These are phyloP conservation scores for Geranomyces variabilis DNA, from an alignment of 192 early-diverging fungal genomes.

Conservation along the genomic window DNA sequence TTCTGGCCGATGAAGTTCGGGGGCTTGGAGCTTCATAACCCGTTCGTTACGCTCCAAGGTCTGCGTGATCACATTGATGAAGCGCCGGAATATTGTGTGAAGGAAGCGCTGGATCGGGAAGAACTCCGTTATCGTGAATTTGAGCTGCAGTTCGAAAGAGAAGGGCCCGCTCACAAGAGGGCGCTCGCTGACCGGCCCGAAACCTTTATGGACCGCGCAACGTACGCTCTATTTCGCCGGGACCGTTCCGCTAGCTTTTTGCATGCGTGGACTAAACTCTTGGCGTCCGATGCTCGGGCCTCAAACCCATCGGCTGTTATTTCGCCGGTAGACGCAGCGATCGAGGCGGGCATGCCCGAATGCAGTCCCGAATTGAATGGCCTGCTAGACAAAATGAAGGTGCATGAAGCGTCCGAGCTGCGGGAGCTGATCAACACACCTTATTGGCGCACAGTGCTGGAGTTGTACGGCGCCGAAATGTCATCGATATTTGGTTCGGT, in stretches of 20 bases:
- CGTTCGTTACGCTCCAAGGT: neutral
- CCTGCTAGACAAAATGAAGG: too few relatives aligned
- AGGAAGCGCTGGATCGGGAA: neutral
- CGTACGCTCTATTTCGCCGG: neutral
- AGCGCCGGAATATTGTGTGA: neutral
- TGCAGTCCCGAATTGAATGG: too few relatives aligned
- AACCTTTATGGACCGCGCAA: neutral
- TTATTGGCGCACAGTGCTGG: neutral
- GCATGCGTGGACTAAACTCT: too few relatives aligned
- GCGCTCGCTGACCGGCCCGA: neutral
- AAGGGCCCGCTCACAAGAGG: neutral
- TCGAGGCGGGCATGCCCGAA: too few relatives aligned
- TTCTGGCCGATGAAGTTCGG: neutral
- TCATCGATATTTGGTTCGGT: neutral
- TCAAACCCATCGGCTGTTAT: too few relatives aligned
- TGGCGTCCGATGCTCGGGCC: too few relatives aligned
- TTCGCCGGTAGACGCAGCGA: too few relatives aligned
- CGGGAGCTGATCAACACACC: neutral
- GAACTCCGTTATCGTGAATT: neutral
- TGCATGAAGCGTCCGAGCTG: neutral
- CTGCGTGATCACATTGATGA: neutral
- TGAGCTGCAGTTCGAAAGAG: neutral
- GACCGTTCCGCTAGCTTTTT: neutral
- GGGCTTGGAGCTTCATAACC: constrained; percentile 1
- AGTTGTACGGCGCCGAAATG: neutral